These are phyloP conservation scores for Anthracocystis panici-leucophaei DNA, from an alignment of 1,284 basidiomycete genomes.

Conservation along the genomic window DNA sequence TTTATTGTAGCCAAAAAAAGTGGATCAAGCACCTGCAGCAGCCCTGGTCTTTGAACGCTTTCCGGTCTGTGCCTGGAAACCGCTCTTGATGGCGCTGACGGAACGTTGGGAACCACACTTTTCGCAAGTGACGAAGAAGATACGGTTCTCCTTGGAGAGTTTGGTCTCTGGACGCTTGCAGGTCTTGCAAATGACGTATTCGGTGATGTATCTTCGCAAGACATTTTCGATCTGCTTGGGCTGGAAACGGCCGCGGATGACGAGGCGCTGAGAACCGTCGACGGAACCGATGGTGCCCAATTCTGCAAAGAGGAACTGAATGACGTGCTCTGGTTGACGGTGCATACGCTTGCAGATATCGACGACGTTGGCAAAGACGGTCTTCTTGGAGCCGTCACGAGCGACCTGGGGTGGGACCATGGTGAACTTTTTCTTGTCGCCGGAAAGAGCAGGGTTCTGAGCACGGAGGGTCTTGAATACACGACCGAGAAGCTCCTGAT, in stretches of 20 bases:
- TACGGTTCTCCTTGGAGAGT: constrained; percentile 95
- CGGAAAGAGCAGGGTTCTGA: constrained; percentile 88
- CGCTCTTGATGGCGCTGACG: constrained; percentile 96
- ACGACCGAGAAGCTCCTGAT: constrained; percentile 92
- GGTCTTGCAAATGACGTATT: constrained; percentile 99
- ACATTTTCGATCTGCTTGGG: constrained; percentile 99
- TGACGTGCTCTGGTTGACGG: constrained; percentile 98
- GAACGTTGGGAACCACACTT: constrained; percentile 91
- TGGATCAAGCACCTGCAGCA: constrained; percentile 40
- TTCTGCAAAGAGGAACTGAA: constrained; percentile 96
- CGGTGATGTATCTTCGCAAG: constrained; percentile 94
- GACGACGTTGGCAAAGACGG: constrained; percentile 93
- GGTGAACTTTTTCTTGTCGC: constrained; percentile 87
- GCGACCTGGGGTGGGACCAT: constrained; percentile 96
- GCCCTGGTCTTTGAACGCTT: constrained; percentile 68
- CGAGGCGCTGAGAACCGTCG: constrained; percentile 89
- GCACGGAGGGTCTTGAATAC: constrained; percentile 92
- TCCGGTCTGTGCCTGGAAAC: constrained; percentile 97
- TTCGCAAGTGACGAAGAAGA: constrained; percentile 99
- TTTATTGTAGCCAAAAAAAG: background rate
- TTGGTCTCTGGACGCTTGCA: constrained; percentile 98
- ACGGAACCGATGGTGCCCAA: constrained; percentile 97
- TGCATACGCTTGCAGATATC: constrained; percentile 99
- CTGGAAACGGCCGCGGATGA: constrained; percentile 98
- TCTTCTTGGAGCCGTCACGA: constrained; percentile 94